Base-by-base conservation (phyloP, 768 basidiomycete genomes). In the Russula sp. region DNA sequence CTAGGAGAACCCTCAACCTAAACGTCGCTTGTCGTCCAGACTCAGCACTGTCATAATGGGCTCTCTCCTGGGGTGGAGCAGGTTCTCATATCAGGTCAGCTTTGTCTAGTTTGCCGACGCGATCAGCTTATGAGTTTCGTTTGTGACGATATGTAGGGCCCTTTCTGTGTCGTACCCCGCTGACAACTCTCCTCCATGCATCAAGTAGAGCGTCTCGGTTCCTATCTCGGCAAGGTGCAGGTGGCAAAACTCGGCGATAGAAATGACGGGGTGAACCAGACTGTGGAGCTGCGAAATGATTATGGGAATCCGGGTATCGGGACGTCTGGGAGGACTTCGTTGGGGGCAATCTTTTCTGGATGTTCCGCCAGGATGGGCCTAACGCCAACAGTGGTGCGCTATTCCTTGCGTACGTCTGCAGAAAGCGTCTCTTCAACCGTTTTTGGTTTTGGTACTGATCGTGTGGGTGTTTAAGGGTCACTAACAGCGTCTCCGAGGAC, bases 231-330 rank as follows among this genome's bases (percentile, higher is more conserved):
- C 1, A 69, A 50, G 47, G 72, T 70, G 22, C 77, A 72, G 70
- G 68, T 70, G 1, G 81, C 79, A 5, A 76, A 82, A 66, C 74
- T 82, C 0, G 81, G 81, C 0, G 81, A 82, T 51, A 79, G 79
- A 0, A 72, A 79, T 31, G 78, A 77, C 13, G 74, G 67, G 61
- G 74, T 77, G 54, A 75, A 79, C 58, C 78, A 81, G 65, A 77
- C 2, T 2, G 3, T 27, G 27, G 78, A 79, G 66, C 70, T 81
- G 51, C 76, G 80, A 47, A 68, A 79, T 65, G 79, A 80, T 60
- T 79, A 74, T 55, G 77, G 74, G 60, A 56, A 53, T 44, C n/a
- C 72, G 2, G 59, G 35, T 4, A 2, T 73, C 3, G 80, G 79
- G 18, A 78, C 81, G 0, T 82, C 57, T 55, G 70, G 11, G 74